Evolutionary conservation across 139 green algal genomes (phyloP), one percentile per base, ranked within the genome.

Genomic region (Coelastrella sp.): DNA sequence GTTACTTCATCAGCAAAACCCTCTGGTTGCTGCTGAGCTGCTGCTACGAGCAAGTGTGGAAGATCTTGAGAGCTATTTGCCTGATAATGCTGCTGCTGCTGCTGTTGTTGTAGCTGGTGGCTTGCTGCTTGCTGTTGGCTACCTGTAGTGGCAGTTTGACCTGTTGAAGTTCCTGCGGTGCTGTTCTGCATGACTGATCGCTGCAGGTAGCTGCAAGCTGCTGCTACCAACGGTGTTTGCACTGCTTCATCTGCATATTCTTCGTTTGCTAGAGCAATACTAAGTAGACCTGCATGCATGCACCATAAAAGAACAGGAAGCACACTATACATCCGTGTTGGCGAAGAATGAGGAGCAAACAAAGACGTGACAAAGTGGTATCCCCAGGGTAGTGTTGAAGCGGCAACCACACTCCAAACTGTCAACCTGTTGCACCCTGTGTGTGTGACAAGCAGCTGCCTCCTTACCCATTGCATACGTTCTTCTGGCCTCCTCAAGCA

Each of bases 221-320:
- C 45, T 4, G 83, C 34, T 11, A 90, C 79, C 5, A 92, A 59
- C 0, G 85, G 79, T 0, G 81, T 89, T 19, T 84, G 83, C 37
- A 92, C 88, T 40, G 87, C 82, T 53, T 89, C 83, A 35, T 89
- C 87, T 17, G 86, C 79, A 69, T 89, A 88, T 48, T 91, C 83
- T 53, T 91, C 83, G 27, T 89, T 86, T 30, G 66, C 76, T 6
- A 94, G 73, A 2, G 85, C 73, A 4, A 91, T 84, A n/a, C 75
- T 71, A 5, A 94, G 45, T 35, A 91, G 62, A 8, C 82, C 91
- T 87, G 40, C 78, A 63, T 30, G 21, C 21, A 53, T 7, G 62
- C 8, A 40, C 62, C 27, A 34, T 9, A 66, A 0, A n/a, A 21
- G 83, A 9, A 34, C 68, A 50, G 4, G 13, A 50, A 48, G 23